These are phyloP conservation scores for Thraustochytrium sp. DNA, from an alignment of 352 stramenopile species.

Conservation along the genomic window DNA sequence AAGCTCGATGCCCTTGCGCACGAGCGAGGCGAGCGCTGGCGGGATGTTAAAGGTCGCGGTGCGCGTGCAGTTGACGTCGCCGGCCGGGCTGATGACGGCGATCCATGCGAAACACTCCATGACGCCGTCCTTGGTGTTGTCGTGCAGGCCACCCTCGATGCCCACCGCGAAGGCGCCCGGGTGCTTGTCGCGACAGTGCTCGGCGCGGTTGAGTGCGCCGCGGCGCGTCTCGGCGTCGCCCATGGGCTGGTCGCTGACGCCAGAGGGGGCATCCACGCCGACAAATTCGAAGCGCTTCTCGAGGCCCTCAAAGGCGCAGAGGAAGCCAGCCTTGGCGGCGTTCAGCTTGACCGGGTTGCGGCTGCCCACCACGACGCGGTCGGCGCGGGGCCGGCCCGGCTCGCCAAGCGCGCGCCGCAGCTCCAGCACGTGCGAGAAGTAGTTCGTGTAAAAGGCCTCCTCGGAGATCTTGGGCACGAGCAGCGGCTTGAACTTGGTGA, in stretches of 20 bases:
- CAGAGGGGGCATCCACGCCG: slow-evolving; percentile 27
- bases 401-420: background rate
- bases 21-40: slow-evolving; percentile 53
- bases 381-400: background rate
- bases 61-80: slow-evolving; percentile 55
- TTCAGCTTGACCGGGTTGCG: slow-evolving; percentile 51
- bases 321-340: slow-evolving; percentile 2
- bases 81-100: slow-evolving; percentile 41
- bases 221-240: slow-evolving; percentile 61
- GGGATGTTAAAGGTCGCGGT: slow-evolving; percentile 64
- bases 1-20: slow-evolving; percentile 63
- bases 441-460: slow-evolving; percentile 24
- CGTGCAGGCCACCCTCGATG: slow-evolving; percentile 62
- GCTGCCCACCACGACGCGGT: slow-evolving; percentile 45
- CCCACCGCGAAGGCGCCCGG: slow-evolving; percentile 49
- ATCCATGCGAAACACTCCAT: slow-evolving; percentile 52
- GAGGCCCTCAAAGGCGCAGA: background rate
- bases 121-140: slow-evolving; percentile 48
- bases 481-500: slow-evolving; percentile 34
- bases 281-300: slow-evolving; percentile 33
- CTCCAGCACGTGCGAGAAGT: slow-evolving; percentile 30
- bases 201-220: slow-evolving; percentile 62
- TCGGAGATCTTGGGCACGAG: slow-evolving; percentile 41
- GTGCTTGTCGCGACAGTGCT: slow-evolving; percentile 48
- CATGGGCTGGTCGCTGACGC: slow-evolving; percentile 63